Conservation (phyloP, 768 basidiomycete species). For the Tricholoma matsutake region DNA sequence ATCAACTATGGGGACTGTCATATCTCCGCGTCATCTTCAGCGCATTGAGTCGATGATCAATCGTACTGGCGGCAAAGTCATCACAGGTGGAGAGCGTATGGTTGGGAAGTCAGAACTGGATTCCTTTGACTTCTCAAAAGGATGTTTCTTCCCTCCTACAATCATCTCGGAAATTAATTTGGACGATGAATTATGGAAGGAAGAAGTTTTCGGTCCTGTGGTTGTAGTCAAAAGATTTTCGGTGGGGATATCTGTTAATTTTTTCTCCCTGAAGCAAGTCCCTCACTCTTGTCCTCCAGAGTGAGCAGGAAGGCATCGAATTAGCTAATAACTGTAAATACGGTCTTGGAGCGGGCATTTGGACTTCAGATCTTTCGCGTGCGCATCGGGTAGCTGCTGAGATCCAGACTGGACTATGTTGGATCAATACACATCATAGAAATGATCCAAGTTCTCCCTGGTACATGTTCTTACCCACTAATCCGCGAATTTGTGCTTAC, state of each 20-base stretch:
- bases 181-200: constrained; percentile 69
- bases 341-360: constrained; percentile 77
- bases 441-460: constrained; percentile 90
- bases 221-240: constrained; percentile 54
- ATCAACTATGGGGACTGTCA: constrained; percentile 80
- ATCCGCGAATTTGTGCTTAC: neutral
- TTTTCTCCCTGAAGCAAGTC: no score
- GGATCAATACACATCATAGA: constrained; percentile 88
- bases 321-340: constrained; percentile 79
- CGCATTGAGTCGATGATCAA: constrained; percentile 59
- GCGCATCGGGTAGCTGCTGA: constrained; percentile 71
- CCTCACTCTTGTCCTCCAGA: constrained; percentile 31
- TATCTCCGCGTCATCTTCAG: constrained; percentile 60
- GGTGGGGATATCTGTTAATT: constrained; percentile 19
- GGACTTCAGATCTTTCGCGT: constrained; percentile 71
- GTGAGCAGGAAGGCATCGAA: constrained; percentile 59
- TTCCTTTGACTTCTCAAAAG: constrained; percentile 64
- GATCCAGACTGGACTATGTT: constrained; percentile 76
- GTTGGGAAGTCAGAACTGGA: constrained; percentile 61
- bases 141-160: constrained; percentile 81
- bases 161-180: constrained; percentile 57
- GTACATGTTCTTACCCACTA: constrained; percentile 36
- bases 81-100: constrained; percentile 68
- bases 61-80: constrained; percentile 44
- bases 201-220: constrained; percentile 88